A percentile compares a stretch with the other conserved stretches of the same genome.
These are phyloP conservation scores for Teratosphaeria pseudoeucalypti DNA, from an alignment of 2,329 filamentous ascomycete genomes.

Conservation along the genomic window DNA sequence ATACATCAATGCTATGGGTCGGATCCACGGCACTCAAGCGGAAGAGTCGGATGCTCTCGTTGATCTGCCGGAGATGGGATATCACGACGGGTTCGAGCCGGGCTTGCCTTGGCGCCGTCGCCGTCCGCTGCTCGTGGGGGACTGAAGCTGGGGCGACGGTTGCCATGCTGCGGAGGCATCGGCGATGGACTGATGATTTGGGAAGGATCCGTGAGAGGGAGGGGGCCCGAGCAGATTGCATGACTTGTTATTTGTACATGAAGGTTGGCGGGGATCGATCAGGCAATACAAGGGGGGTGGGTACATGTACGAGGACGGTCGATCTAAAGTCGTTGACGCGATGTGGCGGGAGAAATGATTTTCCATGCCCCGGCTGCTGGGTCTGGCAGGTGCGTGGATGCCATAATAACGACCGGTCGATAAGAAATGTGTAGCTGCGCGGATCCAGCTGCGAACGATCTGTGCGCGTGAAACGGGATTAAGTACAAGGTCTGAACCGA, in stretches of 20 bases:
- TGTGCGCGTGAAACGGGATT: no score
- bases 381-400: no score
- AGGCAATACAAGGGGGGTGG: neutral
- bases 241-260: neutral
- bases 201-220: neutral
- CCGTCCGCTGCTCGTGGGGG: slow-evolving; percentile 61
- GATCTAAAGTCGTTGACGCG: neutral
- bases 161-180: slow-evolving; percentile 17
- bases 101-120: slow-evolving; percentile 58
- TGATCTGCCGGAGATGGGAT: slow-evolving; percentile 52
- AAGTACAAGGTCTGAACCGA: no score
- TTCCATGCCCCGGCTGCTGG: neutral
- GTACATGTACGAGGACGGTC: neutral
- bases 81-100: slow-evolving; percentile 55
- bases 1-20: slow-evolving; percentile 22
- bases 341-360: neutral
- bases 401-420: no score
- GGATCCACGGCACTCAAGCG: slow-evolving; percentile 48
- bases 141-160: slow-evolving; percentile 19
- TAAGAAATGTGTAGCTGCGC: no score
- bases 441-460: no score
- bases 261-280: neutral
- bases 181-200: neutral
- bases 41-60: slow-evolving; percentile 57
- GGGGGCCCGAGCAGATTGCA: neutral